Evolutionary conservation across 208 protist species (phyloP).

Genomic region (Leishmania lainsoni): DNA sequence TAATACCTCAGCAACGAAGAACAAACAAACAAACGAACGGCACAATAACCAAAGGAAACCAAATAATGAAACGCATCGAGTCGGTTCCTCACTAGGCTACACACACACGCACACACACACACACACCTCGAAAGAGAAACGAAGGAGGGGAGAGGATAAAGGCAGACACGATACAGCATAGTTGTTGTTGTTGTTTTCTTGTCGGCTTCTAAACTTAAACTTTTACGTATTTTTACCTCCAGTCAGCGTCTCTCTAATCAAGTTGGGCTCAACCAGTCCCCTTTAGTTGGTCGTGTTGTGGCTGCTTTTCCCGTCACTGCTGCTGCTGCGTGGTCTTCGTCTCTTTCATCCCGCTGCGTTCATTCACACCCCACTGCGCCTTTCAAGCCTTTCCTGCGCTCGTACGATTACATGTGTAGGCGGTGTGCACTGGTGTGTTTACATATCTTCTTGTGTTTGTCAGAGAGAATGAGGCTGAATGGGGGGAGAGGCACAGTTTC

Average conservation of each 20-base stretch:
- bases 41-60: background rate
- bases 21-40: background rate
- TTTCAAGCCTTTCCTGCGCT: background rate
- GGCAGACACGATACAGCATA: background rate
- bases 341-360: background rate
- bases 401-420: background rate
- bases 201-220: background rate
- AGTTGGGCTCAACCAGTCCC: too few species aligned
- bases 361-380: background rate
- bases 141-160: background rate
- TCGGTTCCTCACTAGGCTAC: background rate
- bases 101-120: background rate
- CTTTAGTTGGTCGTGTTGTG: too few species aligned
- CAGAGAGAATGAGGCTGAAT: background rate
- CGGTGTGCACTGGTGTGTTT: background rate
- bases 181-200: background rate
- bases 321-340: background rate
- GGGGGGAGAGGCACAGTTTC: background rate
- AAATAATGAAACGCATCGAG: background rate
- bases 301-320: background rate
- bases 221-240: background rate
- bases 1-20: background rate
- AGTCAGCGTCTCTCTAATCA: background rate
- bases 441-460: background rate
- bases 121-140: background rate